Evolutionary conservation across 768 basidiomycete genomes (phyloP), one percentile per base, ranked within the genome.

Genomic region (Tricholoma furcatifolium): DNA sequence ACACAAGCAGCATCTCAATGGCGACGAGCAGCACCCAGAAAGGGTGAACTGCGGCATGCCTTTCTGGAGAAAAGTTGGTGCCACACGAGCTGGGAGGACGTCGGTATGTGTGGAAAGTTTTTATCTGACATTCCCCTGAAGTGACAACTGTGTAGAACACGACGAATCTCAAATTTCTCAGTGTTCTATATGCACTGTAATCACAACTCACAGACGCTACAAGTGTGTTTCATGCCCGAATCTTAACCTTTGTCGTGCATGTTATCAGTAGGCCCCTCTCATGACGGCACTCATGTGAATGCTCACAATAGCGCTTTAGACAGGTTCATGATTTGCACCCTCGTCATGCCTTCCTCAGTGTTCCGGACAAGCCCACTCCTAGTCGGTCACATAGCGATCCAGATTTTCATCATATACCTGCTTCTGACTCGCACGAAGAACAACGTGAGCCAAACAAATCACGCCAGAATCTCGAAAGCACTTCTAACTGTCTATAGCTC

Each of bases 241-340:
- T 55, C 88, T 92, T 65, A 84, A 87, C 61, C 70, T 97, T 24
- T 98, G 94, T 66, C 77, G 84, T 27, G 84, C 84, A 0, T 93
- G 91, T 62, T 94, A 90, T 66, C 81, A 88, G 92, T 91, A 45
- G 54, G 71, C 56, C 41, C 41, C 18, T 20, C n/a, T 15, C 14
- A 42, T 45, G 27, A 30, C 36, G 43, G 21, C 11, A 52, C 10
- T 51, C 34, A 18, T 30, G 32, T 7, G 2, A 11, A 43, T 7
- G 27, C 15, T 51, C 59, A 44, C n/a, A 14, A 42, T 18, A 38
- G 31, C 38, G 30, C 50, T 48, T 43, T 56, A 93, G 93, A 63
- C 84, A 91, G 70, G 93, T 94, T 10, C 91, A 95, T 58, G 91
- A 94, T 61, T 81, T 96, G 14, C 94, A 98, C 62, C 95, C 94